Percentiles rank a stretch among this genome's conserved stretches.
These are phyloP conservation scores for Apiospora malaysiana DNA, from an alignment of 2,329 filamentous ascomycete genomes.

Conservation along the genomic window DNA sequence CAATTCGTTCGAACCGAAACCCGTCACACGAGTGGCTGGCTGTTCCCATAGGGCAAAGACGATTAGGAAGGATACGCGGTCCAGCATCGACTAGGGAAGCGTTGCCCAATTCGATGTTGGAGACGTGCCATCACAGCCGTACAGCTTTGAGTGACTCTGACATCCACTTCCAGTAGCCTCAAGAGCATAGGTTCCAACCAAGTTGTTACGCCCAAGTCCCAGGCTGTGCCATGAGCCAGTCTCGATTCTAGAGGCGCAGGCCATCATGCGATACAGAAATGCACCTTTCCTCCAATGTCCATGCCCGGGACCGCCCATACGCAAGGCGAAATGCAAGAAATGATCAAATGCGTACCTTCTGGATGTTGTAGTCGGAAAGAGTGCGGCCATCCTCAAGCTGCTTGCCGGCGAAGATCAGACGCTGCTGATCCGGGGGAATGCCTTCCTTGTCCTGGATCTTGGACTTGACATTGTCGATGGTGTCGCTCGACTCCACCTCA, in stretches of 20 bases:
- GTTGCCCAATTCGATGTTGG: neutral
- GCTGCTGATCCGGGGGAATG: conserved; percentile 97
- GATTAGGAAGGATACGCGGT: neutral
- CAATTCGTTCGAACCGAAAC: neutral
- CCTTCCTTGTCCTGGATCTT: conserved; percentile 99
- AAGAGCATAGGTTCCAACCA: neutral
- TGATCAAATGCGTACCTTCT: conserved; percentile 73
- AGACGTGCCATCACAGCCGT: neutral
- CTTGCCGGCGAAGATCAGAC: conserved; percentile 98
- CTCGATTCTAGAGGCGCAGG: neutral
- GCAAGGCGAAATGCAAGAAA: neutral
- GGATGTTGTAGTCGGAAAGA: conserved; percentile 98
- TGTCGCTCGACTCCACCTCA: conserved; percentile 98
- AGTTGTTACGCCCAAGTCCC: neutral
- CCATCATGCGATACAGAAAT: neutral
- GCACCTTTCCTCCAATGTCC: neutral
- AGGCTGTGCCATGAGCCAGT: neutral
- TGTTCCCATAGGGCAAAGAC: neutral
- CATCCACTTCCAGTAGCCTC: neutral
- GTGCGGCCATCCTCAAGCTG: conserved; percentile 98
- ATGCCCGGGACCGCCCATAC: neutral
- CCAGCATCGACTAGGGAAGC: neutral
- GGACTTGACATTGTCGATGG: conserved; percentile 99
- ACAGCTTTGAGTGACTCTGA: neutral
- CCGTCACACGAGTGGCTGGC: neutral